Evolutionary conservation across 1,284 basidiomycete species (phyloP).

Genomic region (Fomitopsis pinicola): DNA sequence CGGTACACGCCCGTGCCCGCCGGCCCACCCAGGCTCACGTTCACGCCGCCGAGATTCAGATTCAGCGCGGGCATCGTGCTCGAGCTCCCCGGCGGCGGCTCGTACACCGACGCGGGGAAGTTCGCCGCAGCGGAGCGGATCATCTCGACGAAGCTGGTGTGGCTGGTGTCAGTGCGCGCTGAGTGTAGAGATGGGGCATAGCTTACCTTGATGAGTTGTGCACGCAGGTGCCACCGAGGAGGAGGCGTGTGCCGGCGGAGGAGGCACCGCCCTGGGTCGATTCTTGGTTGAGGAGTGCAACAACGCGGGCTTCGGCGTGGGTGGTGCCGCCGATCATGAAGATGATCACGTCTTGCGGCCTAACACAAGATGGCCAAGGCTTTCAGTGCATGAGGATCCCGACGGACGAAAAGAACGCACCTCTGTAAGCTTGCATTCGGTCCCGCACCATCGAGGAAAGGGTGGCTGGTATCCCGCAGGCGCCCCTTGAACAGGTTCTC

Average conservation of each 20-base stretch:
- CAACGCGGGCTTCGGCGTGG: slow-evolving; percentile 85
- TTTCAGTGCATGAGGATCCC: slow-evolving; percentile 1
- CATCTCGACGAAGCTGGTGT: slow-evolving; percentile 71
- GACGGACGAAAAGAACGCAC: slow-evolving; percentile 30
- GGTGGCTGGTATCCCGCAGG: slow-evolving; percentile 85
- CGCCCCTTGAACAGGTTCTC: slow-evolving; percentile 88
- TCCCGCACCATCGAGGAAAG: slow-evolving; percentile 75
- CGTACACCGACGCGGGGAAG: slow-evolving; percentile 64
- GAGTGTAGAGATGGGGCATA: background rate
- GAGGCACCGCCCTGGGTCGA: slow-evolving; percentile 38
- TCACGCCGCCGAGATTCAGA: slow-evolving; percentile 86
- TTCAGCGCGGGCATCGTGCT: slow-evolving; percentile 74
- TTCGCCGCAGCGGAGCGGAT: slow-evolving; percentile 55
- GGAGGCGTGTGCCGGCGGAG: slow-evolving; percentile 60
- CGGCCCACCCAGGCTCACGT: slow-evolving; percentile 85
- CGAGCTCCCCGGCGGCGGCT: slow-evolving; percentile 65
- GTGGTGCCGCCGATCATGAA: slow-evolving; percentile 95
- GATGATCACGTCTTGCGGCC: slow-evolving; percentile 91
- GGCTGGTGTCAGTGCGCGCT: slow-evolving; percentile 5
- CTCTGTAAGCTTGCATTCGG: slow-evolving; percentile 67
- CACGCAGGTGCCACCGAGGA: slow-evolving; percentile 89
- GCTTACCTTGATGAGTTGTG: slow-evolving; percentile 87
- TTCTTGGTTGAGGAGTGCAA: slow-evolving; percentile 85
- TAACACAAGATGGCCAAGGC: slow-evolving; percentile 24
- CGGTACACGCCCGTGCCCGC: slow-evolving; percentile 81